Evolutionary conservation across 2,329 filamentous ascomycete species (phyloP).

Genomic region (Pestalotiopsis sp.): DNA sequence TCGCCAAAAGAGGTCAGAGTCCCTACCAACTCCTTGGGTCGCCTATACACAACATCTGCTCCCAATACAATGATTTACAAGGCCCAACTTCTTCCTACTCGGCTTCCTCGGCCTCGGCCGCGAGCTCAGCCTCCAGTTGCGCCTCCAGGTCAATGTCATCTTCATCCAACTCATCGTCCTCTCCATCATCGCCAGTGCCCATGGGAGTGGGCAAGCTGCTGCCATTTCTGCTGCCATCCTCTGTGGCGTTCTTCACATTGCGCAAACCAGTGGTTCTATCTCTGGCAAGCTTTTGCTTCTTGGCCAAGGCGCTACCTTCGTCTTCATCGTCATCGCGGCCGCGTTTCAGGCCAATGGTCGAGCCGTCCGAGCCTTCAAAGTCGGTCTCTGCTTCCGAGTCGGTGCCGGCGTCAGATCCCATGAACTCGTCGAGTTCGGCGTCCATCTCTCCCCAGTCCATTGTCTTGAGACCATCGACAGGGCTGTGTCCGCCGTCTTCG

Average conservation of each 20-base stretch:
- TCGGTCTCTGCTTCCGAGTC: constrained; percentile 26
- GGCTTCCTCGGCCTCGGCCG: constrained; percentile 33
- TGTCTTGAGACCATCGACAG: constrained; percentile 31
- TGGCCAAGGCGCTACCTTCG: constrained; percentile 36
- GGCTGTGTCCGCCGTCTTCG: constrained; percentile 40
- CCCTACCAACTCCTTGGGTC: background rate
- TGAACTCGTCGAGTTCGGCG: constrained; percentile 67
- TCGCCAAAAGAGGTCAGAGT: background rate
- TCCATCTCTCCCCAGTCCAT: constrained; percentile 46
- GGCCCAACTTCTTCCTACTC: constrained; percentile 29
- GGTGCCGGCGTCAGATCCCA: constrained; percentile 51
- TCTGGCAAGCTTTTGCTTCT: constrained; percentile 45
- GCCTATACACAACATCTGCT: constrained; percentile 8
- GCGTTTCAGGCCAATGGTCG: constrained; percentile 31
- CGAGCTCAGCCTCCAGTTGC: constrained; percentile 46
- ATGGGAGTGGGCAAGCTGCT: constrained; percentile 38
- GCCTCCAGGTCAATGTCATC: constrained; percentile 49
- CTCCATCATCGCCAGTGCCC: constrained; percentile 43
- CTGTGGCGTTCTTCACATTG: constrained; percentile 36
- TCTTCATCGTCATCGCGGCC: constrained; percentile 29
- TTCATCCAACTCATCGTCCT: constrained; percentile 35
- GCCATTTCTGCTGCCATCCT: constrained; percentile 22
- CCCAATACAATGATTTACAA: constrained; percentile 21
- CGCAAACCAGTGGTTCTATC: constrained; percentile 42
- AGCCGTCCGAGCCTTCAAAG: constrained; percentile 28